phyloP scores from a whole-genome alignment of 202 grass and related monocot species.

The Panicum hallii region DNA sequence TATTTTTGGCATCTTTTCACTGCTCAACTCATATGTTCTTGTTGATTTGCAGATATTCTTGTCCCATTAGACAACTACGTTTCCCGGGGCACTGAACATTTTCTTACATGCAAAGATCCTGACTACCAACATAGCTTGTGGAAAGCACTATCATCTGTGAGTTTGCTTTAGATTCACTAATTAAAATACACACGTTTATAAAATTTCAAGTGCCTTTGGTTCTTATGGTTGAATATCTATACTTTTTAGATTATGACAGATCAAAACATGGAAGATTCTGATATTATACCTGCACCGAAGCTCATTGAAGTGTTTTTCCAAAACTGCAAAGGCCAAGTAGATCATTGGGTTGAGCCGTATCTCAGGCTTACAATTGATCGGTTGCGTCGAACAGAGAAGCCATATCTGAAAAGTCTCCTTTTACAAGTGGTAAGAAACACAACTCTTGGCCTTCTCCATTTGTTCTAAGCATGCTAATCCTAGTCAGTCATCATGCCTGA shows the following conservation, averaged over 20 bases:
- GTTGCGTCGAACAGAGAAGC: slow-evolving; percentile 62
- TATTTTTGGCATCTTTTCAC: slow-evolving; percentile 17
- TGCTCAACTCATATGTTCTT: slow-evolving; percentile 25
- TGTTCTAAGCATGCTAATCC: slow-evolving; percentile 28
- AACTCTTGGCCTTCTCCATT: slow-evolving; percentile 16
- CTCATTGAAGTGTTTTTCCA: slow-evolving; percentile 89
- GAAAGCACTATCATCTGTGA: slow-evolving; percentile 75
- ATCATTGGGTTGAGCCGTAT: slow-evolving; percentile 88
- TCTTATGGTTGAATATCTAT: slow-evolving; percentile 38
- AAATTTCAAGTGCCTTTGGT: slow-evolving; percentile 31
- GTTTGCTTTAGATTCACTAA: slow-evolving; percentile 33
- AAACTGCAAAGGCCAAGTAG: slow-evolving; percentile 86
- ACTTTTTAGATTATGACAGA: slow-evolving; percentile 76
- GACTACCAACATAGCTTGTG: slow-evolving; percentile 91
- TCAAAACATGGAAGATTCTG: slow-evolving; percentile 85
- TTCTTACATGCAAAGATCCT: slow-evolving; percentile 81
- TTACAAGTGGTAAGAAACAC: slow-evolving; percentile 78
- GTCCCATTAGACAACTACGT: slow-evolving; percentile 91
- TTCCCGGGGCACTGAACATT: slow-evolving; percentile 78
- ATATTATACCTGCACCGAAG: slow-evolving; percentile 91
- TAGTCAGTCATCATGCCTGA: slow-evolving; percentile 24
- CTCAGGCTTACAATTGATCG: slow-evolving; percentile 76
- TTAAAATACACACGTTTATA: slow-evolving; percentile 25
- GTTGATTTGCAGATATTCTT: slow-evolving; percentile 73
- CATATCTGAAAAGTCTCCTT: slow-evolving; percentile 82